These are phyloP conservation scores for Diutina ranongensis DNA, from an alignment of 1,139 yeast genomes.

Conservation along the genomic window DNA sequence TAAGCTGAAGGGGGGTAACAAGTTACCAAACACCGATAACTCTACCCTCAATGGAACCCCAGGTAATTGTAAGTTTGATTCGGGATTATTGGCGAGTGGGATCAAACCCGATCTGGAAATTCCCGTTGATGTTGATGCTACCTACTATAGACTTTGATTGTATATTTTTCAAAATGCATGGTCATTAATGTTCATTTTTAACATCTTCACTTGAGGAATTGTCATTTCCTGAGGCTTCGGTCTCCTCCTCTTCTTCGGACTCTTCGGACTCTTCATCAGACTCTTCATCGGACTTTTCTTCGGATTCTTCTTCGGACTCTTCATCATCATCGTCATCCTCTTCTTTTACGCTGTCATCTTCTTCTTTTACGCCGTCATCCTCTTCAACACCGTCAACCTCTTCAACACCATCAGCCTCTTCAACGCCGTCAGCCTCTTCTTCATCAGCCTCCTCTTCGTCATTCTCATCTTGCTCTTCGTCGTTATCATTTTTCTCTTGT, in stretches of 20 bases:
- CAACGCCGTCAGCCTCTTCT: neutral
- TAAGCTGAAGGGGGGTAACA: constrained; percentile 21
- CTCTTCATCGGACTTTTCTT: neutral
- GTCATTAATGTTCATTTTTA: neutral
- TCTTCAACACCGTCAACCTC: neutral
- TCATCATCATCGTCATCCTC: neutral
- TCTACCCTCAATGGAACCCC: neutral
- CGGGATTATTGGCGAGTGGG: neutral
- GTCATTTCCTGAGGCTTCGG: neutral
- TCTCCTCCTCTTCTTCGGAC: neutral
- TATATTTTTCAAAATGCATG: too few species aligned
- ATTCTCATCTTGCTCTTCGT: neutral
- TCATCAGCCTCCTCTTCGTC: neutral
- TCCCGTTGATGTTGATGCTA: neutral
- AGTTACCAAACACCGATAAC: constrained; percentile 5
- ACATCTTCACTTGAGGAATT: neutral
- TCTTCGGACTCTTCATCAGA: neutral
- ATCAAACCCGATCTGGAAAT: neutral
- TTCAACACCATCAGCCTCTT: neutral
- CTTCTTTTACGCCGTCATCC: neutral
- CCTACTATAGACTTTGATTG: neutral
- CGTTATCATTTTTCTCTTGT: neutral
- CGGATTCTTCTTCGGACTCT: neutral
- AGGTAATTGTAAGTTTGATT: neutral
- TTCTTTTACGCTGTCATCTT: neutral